phyloP scores from a whole-genome alignment of 495 filamentous ascomycete genomes.

The Neurospora intermedia region DNA sequence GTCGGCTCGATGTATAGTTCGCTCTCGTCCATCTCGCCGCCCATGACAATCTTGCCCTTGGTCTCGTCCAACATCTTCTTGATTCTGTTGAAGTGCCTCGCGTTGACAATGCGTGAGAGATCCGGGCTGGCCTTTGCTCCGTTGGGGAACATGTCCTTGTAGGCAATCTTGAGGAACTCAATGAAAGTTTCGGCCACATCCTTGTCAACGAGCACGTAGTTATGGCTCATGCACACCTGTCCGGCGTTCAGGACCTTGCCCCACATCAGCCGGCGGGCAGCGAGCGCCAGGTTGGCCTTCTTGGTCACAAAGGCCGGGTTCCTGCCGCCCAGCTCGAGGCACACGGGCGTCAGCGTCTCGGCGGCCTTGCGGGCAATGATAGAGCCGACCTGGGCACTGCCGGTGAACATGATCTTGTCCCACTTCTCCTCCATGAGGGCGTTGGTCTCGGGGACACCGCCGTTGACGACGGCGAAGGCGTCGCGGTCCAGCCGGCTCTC shows the following conservation, averaged over 20 bases:
- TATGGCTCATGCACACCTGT: slow-evolving; percentile 81
- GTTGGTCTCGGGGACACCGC: slow-evolving; percentile 66
- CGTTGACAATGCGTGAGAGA: slow-evolving; percentile 69
- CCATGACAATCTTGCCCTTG: slow-evolving; percentile 74
- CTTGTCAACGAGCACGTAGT: slow-evolving; percentile 77
- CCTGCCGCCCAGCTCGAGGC: slow-evolving; percentile 78
- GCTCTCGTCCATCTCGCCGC: slow-evolving; percentile 66
- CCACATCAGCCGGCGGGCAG: slow-evolving; percentile 78
- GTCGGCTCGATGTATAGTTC: slow-evolving; percentile 81
- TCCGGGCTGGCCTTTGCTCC: slow-evolving; percentile 66
- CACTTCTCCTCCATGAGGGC: slow-evolving; percentile 78
- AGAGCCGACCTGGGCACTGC: slow-evolving; percentile 60
- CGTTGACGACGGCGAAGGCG: slow-evolving; percentile 73
- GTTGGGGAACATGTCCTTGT: slow-evolving; percentile 74
- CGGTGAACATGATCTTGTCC: slow-evolving; percentile 98
- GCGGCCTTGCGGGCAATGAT: slow-evolving; percentile 90
- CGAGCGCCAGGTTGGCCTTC: slow-evolving; percentile 66
- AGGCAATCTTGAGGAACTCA: slow-evolving; percentile 56
- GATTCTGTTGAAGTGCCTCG: slow-evolving; percentile 66
- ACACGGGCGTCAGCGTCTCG: slow-evolving; percentile 78
- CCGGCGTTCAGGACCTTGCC: slow-evolving; percentile 76
- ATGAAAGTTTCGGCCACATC: slow-evolving; percentile 62
- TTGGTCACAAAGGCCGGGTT: slow-evolving; percentile 88
- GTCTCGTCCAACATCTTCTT: slow-evolving; percentile 79
- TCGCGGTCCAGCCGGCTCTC: slow-evolving; percentile 62